Percentiles rank a stretch among this genome's conserved stretches.
phyloP scores from a whole-genome alignment of 805 yeast genomes.

The Ogataea kodamae region DNA sequence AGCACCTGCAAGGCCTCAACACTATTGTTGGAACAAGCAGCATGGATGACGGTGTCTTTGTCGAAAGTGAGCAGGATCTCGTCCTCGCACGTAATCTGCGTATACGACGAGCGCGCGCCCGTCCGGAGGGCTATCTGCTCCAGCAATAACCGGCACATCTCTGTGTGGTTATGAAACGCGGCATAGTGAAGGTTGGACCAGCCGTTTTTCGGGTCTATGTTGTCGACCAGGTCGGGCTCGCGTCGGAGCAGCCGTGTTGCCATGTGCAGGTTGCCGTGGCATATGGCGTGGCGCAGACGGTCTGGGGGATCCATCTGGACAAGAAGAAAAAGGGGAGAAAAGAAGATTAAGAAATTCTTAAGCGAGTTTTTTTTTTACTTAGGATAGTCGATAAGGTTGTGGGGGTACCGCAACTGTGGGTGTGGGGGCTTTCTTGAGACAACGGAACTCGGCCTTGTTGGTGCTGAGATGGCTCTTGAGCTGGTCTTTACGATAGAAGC shows the following conservation, averaged over 20 bases:
- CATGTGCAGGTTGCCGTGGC: constrained; percentile 57
- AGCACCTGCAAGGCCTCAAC: constrained; percentile 71
- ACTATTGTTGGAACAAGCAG: constrained; percentile 51
- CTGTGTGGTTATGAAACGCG: constrained; percentile 65
- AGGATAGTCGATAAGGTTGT: neutral
- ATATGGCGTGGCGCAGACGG: constrained; percentile 67
- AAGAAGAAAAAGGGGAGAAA: neutral
- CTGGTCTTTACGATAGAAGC: constrained; percentile 26
- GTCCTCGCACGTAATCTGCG: constrained; percentile 32
- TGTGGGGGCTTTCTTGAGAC: constrained; percentile 12
- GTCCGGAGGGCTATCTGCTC: constrained; percentile 16
- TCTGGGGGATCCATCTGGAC: constrained; percentile 57
- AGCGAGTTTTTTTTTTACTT: neutral
- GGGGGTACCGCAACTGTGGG: constrained; percentile 3
- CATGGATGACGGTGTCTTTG: constrained; percentile 64
- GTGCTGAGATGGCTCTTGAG: constrained; percentile 25
- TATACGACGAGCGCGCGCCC: constrained; percentile 14
- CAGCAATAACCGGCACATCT: constrained; percentile 38
- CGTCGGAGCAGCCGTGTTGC: constrained; percentile 63
- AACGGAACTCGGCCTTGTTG: constrained; percentile 22
- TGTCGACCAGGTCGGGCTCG: constrained; percentile 65
- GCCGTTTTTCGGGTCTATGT: constrained; percentile 67
- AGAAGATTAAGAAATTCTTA: constrained; percentile 3
- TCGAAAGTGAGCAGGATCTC: constrained; percentile 45
- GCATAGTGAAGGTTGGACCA: constrained; percentile 86